Base-by-base conservation (phyloP, 768 basidiomycete genomes). In the Amanita molliuscula region DNA sequence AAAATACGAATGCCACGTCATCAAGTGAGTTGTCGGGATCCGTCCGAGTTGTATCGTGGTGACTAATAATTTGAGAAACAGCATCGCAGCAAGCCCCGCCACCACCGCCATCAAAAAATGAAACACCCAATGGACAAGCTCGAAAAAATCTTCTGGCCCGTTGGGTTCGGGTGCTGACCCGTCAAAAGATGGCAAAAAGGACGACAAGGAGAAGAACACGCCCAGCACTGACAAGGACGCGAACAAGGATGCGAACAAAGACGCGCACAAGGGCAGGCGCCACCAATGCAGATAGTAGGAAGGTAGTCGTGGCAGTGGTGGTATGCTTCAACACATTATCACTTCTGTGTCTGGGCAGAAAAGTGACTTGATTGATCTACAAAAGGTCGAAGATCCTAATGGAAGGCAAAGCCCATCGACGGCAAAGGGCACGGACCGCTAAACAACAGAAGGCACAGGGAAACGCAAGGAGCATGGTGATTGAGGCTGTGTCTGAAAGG, bases 391-490 rank as follows among this genome's bases (percentile, higher is more conserved):
- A 37, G 35, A 47, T 0, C 25, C n/a, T 34, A 47, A 23, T 37
- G 46, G 46, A 38, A 38, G 37, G 46, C 46, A 47, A 29, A 47
- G 46, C 10, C 46, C 46, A n/a, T 2, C 4, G 31, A 28, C 21
- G 31, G 23, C 34, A 5, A 37, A 16, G n/a, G 5, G 1, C 15
- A 3, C 21, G 7, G 43, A 15, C 2, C 15, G 20, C 15, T 2
- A 20, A 28, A 16, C 13, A 18, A 43, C 6, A 16, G 16, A 20
- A 18, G 46, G 8, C 7, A 8, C 18, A 6, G 25, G 44, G 25
- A n/a, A 18, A 15, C 9, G 36, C n/a, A 3, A n/a, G 3, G 36
- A 6, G 4, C 13, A 20, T 34, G 4, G 6, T 25, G 25, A 16
- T 44, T 9, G n/a, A 13, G 13, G 15, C 3, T 28, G 18, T 46